Base-by-base conservation (phyloP, 1,284 basidiomycete genomes). In the Ustilago tritici region DNA sequence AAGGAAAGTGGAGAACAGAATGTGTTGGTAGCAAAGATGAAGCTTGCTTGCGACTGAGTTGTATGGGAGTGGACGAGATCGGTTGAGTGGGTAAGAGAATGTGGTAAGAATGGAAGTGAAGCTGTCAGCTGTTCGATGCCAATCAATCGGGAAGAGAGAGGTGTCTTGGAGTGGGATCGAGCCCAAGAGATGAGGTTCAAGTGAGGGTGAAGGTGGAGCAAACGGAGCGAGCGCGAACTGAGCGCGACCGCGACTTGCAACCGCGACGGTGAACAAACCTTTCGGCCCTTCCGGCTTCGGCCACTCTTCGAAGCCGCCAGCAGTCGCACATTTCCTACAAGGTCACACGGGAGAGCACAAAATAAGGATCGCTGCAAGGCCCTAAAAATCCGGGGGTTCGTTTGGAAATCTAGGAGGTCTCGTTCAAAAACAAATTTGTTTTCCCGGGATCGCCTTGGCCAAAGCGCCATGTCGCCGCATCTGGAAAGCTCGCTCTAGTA, bases 241-340 rank as follows among this genome's bases (percentile, higher is more conserved):
- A 61, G 59, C 59, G 65, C 65, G 65, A 61, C 58, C 65, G 65
- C 65, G 65, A 66, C 19, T 23, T 12, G 28, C 50, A 35, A 46
- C 43, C 43, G 43, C 43, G 43, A 46, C 43, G 43, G 28, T 50
- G 49, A 6, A 50, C 11, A 28, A 28, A 28, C 23, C 49, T 32
- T 50, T 50, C 49, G 49, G 49, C 49, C 31, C 49, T 50, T 4
- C 23, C 49, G 49, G 23, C 49, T 12, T 15, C n/a, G n/a, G 43
- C 43, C 43, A 46, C 43, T 28, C 41, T 28, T 28, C 2, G 31
- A 9, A 14, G 28, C 9, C 49, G 9, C 49, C 49, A 46, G 28
- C 49, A 31, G 49, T 50, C 31, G n/a, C n/a, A 50, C 28, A 28
- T 23, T 28, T 28, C 38, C 8, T 23, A 28, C n/a, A 17, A 49